A percentile compares a stretch with the other conserved stretches of the same genome.
Evolutionary conservation across 768 basidiomycete species (phyloP).

Genomic region (Boletus pseudopeckii): DNA sequence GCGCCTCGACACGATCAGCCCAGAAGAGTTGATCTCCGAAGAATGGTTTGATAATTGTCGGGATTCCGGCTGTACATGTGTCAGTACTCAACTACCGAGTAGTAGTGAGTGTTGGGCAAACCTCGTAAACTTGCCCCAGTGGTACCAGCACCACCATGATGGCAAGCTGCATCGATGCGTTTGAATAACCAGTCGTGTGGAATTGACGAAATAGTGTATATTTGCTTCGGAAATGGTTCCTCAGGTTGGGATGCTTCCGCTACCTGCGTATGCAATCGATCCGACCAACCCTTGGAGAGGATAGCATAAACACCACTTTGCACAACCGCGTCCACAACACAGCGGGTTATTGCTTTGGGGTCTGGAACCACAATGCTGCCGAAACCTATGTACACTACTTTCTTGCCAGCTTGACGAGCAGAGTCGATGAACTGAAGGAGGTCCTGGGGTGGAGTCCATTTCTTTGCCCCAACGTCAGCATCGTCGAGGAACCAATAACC

Average conservation of each 20-base stretch:
- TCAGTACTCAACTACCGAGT: conserved; percentile 3
- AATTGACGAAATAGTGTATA: conserved; percentile 80
- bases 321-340: conserved; percentile 83
- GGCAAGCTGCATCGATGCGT: conserved; percentile 93
- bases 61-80: conserved; percentile 66
- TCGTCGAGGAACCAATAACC: conserved; percentile 98
- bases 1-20: conserved; percentile 96
- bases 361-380: conserved; percentile 97
- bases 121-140: conserved; percentile 93
- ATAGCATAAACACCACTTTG: conserved; percentile 89
- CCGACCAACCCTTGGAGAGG: conserved; percentile 97
- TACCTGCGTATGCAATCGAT: conserved; percentile 71
- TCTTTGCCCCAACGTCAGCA: conserved; percentile 82
- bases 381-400: conserved; percentile 96
- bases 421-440: conserved; percentile 79
- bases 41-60: conserved; percentile 95
- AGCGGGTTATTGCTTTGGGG: conserved; percentile 87
- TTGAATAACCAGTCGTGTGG: conserved; percentile 97
- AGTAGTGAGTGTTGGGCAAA: conserved; percentile 31
- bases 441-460: conserved; percentile 84
- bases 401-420: conserved; percentile 73
- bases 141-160: conserved; percentile 97
- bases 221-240: conserved; percentile 70
- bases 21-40: conserved; percentile 98
- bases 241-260: conserved; percentile 58